A percentile compares a stretch with the other conserved stretches of the same genome.
These are phyloP conservation scores for Coemansia sp. DNA, from an alignment of 192 early-diverging fungal genomes.

Conservation along the genomic window DNA sequence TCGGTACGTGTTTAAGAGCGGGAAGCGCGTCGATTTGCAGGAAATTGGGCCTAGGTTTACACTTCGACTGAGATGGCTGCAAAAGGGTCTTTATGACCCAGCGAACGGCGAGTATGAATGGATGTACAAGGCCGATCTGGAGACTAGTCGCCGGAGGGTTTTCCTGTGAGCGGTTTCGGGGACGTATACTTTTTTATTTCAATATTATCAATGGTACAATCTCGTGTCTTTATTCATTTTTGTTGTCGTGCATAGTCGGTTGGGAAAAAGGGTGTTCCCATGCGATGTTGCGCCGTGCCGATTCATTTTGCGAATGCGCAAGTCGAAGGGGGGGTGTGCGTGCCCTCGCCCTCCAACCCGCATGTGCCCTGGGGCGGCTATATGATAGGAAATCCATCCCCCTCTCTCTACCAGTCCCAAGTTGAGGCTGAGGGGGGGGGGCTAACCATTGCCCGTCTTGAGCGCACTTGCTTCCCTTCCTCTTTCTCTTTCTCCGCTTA, in stretches of 20 bases:
- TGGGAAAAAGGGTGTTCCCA: background rate
- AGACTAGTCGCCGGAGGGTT: constrained; percentile 87
- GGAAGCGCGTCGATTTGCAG: constrained; percentile 82
- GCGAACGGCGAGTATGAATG: constrained; percentile 93
- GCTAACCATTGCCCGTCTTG: background rate
- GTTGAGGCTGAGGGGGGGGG: background rate
- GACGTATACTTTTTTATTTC: constrained; percentile 7
- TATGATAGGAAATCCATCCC: background rate
- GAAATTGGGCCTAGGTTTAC: constrained; percentile 97
- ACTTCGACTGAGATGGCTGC: constrained; percentile 88
- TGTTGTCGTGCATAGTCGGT: background rate
- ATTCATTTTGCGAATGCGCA: background rate
- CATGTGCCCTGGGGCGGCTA: background rate
- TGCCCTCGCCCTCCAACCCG: background rate
- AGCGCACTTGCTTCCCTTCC: background rate
- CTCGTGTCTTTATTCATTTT: background rate
- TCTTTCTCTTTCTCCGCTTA: background rate
- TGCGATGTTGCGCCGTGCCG: background rate
- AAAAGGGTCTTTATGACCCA: constrained; percentile 94
- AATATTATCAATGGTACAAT: constrained; percentile 1
- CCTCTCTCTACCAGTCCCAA: background rate
- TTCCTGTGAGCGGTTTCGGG: constrained; percentile 61
- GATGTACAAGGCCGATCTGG: constrained; percentile 90
- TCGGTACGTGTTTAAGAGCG: constrained; percentile 88
- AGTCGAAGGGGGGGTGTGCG: background rate